phyloP scores from a whole-genome alignment of 2,329 filamentous ascomycete species.

The Colletotrichum sp. region DNA sequence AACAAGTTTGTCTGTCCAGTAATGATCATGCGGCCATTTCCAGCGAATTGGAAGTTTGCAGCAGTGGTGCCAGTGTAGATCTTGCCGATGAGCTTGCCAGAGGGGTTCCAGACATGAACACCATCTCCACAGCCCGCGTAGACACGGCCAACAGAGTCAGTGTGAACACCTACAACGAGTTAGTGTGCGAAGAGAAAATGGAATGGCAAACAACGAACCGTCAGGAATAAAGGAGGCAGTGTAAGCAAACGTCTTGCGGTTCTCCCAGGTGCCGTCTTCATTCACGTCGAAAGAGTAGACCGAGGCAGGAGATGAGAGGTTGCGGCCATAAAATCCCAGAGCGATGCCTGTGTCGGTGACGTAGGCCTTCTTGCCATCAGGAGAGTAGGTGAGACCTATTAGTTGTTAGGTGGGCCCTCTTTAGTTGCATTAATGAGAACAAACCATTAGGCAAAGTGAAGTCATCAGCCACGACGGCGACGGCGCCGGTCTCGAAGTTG shows the following conservation, averaged over 20 bases:
- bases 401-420: background rate
- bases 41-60: conserved; percentile 52
- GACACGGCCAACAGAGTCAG: conserved; percentile 59
- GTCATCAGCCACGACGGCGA: conserved; percentile 62
- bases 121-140: conserved; percentile 56
- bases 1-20: conserved; percentile 39
- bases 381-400: conserved; percentile 58
- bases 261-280: conserved; percentile 49
- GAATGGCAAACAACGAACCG: conserved; percentile 39
- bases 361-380: conserved; percentile 56
- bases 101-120: conserved; percentile 51
- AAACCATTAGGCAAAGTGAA: conserved; percentile 58
- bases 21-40: conserved; percentile 38
- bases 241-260: conserved; percentile 62
- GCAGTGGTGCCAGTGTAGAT: conserved; percentile 52
- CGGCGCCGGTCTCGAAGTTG: conserved; percentile 51
- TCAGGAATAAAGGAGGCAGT: conserved; percentile 60
- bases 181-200: conserved; percentile 38
- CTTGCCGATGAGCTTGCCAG: conserved; percentile 57
- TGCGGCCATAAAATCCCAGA: conserved; percentile 44
- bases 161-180: conserved; percentile 48
- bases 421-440: accelerated
- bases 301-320: conserved; percentile 25
- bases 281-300: conserved; percentile 52
- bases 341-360: conserved; percentile 60